A percentile compares a stretch with the other conserved stretches of the same genome.
These are phyloP conservation scores for Cicer pinnatifidum DNA, from an alignment of 306 rosid genomes.

Conservation along the genomic window DNA sequence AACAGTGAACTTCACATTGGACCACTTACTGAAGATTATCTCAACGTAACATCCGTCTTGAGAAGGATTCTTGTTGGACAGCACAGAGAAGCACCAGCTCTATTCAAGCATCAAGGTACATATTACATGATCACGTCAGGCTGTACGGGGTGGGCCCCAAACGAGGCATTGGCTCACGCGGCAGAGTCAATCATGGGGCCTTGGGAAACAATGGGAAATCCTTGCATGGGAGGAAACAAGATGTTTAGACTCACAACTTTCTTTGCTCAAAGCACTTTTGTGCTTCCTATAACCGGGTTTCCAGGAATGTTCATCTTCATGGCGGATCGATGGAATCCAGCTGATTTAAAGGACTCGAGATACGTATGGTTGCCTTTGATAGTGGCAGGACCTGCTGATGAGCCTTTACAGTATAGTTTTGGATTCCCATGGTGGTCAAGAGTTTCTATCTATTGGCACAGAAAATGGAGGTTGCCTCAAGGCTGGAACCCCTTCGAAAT, in stretches of 20 bases:
- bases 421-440: conserved; percentile 97
- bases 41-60: conserved; percentile 61
- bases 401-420: conserved; percentile 81
- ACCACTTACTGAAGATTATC: conserved; percentile 80
- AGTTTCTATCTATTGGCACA: conserved; percentile 95
- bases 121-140: conserved; percentile 99
- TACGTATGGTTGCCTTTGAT: conserved; percentile 95
- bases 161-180: conserved; percentile 91
- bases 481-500: conserved; percentile 56
- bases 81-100: conserved; percentile 95
- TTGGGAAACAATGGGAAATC: conserved; percentile 94
- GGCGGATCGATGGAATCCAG: conserved; percentile 96
- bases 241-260: conserved; percentile 71
- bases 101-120: conserved; percentile 85
- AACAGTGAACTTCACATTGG: conserved; percentile 96
- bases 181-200: conserved; percentile 88
- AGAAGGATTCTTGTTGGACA: conserved; percentile 85
- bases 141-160: conserved; percentile 98
- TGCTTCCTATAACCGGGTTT: conserved; percentile 73
- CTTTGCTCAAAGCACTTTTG: conserved; percentile 93
- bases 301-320: conserved; percentile 77
- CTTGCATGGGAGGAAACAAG: conserved; percentile 84
- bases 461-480: conserved; percentile 87
- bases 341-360: conserved; percentile 84
- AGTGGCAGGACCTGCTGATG: conserved; percentile 84